Base-by-base conservation (phyloP, 257 asterid species). In the Gentiana straminea region DNA sequence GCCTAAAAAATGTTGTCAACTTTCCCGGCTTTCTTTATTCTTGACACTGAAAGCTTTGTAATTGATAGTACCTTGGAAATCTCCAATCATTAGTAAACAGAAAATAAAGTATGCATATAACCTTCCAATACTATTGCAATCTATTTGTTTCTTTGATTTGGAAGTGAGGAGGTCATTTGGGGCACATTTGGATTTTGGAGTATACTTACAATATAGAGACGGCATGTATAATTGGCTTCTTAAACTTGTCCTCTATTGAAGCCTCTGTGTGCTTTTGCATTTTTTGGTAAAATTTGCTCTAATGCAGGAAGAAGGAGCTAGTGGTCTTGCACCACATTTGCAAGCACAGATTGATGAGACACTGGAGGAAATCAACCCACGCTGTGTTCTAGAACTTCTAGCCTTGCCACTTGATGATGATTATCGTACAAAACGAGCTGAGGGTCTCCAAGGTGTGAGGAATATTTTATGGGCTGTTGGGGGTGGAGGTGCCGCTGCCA, bases 381-480 rank as follows among this genome's bases (percentile, higher is more conserved):
- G 86, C 13, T 88, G 88, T 33, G 90, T 81, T 39, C 68, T 92
- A 55, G 95, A 92, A 79, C 95, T 92, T 64, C 76, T 92, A 55
- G 79, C 82, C 37, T 76, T 92, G 63, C 98, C 98, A 43, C 86
- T 85, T 61, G 85, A 65, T 47, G 90, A 83, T 15, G 95, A 85
- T 43, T 74, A 65, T 69, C 86, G 60, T 45, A 68, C 86, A 57
- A 85, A 70, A 79, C 79, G 98, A 68, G 77, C 75, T 15, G 95
- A 83, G 70, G 98, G 94, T 55, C 95, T 92, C 63, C 97, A 83
- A 83, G 95, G 97, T 57, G 86, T 92, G 57, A 80, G 95, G 11
- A 92, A 92, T 63, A 76, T 92, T 58, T 75, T 88, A 73, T 92
- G 97, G 98, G 82, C 98, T 70, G 98, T 92, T 52, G 98, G 98